Conservation (phyloP, 2,329 filamentous ascomycete species). For the Fusarium irregulare region DNA sequence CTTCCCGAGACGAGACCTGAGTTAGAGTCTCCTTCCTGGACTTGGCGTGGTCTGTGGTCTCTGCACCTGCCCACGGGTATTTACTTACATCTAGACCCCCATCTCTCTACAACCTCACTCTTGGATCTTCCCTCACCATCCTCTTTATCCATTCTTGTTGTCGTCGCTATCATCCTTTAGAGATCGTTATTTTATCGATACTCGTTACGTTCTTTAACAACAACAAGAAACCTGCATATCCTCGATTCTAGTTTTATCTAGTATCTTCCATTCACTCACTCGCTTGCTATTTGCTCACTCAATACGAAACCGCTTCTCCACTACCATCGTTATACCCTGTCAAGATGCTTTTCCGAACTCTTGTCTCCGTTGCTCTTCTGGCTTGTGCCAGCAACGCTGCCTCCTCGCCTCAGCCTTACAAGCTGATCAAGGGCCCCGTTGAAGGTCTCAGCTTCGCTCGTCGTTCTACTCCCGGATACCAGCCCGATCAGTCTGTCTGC, state of each 20-base stretch:
- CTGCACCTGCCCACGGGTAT: constrained; percentile 3
- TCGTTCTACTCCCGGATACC: constrained; percentile 61
- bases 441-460: constrained; percentile 56
- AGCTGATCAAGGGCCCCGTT: constrained; percentile 52
- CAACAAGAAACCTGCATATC: constrained; percentile 15
- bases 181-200: constrained; percentile 42
- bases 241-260: constrained; percentile 32
- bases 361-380: constrained; percentile 51
- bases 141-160: constrained; percentile 27
- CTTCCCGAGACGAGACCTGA: constrained; percentile 20
- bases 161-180: constrained; percentile 20
- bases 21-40: constrained; percentile 28
- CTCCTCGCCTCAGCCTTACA: constrained; percentile 51
- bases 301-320: constrained; percentile 34
- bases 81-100: constrained; percentile 34
- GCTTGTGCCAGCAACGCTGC: constrained; percentile 50
- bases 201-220: constrained; percentile 46
- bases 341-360: constrained; percentile 53
- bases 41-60: constrained; percentile 11
- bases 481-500: constrained; percentile 61
- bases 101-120: constrained; percentile 19
- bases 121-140: constrained; percentile 25
- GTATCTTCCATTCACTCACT: constrained; percentile 20
- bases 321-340: constrained; percentile 35
- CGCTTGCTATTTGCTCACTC: constrained; percentile 14